phyloP scores from a whole-genome alignment of 768 basidiomycete species.

The Tricholoma saponaceum region DNA sequence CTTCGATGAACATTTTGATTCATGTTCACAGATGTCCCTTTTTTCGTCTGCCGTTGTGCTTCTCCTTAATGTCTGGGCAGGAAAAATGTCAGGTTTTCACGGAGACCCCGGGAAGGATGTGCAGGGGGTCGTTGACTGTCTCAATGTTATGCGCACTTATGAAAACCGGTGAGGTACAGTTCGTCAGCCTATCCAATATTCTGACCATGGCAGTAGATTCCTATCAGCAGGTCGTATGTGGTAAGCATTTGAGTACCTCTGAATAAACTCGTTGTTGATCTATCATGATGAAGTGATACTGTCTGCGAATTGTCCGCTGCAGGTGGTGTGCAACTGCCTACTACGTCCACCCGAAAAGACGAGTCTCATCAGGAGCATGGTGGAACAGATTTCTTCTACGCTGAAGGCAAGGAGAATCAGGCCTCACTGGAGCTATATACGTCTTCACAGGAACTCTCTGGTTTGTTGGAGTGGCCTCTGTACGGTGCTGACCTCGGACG shows the following conservation, averaged over 20 bases:
- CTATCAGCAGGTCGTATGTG: slow-evolving; percentile 37
- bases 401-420: background rate
- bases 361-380: background rate
- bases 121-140: slow-evolving; percentile 54
- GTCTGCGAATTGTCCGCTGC: slow-evolving; percentile 31
- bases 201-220: slow-evolving; percentile 27
- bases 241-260: slow-evolving; percentile 18
- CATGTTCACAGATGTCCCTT: slow-evolving; percentile 24
- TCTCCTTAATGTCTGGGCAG: slow-evolving; percentile 65
- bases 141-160: slow-evolving; percentile 42
- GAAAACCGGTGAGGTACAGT: slow-evolving; percentile 34
- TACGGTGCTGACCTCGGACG: background rate
- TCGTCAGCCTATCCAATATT: background rate
- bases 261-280: background rate
- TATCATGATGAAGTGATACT: slow-evolving; percentile 27
- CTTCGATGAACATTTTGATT: too few relatives aligned
- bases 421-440: background rate
- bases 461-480: background rate
- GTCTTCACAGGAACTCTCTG: background rate
- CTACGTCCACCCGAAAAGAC: background rate
- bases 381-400: background rate
- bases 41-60: slow-evolving; percentile 49
- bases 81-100: slow-evolving; percentile 33
- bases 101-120: slow-evolving; percentile 47
- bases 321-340: slow-evolving; percentile 15